phyloP scores from a whole-genome alignment of 768 basidiomycete genomes.

The Boletellus ananas region DNA sequence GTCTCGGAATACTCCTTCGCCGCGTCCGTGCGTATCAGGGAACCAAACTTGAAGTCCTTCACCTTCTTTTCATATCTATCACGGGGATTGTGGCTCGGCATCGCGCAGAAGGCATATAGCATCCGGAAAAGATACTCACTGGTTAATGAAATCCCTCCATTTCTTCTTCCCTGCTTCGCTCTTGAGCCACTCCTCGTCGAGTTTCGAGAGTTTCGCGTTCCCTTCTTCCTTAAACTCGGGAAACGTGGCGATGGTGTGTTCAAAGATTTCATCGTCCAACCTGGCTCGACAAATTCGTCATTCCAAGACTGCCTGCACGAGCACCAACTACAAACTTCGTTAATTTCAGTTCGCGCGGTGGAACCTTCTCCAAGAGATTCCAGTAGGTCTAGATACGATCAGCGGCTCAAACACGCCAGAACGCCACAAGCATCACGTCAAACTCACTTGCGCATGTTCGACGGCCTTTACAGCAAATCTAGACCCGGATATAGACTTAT shows the following conservation, averaged over 20 bases:
- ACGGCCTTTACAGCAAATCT: slow-evolving; percentile 75
- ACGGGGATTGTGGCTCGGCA: no score
- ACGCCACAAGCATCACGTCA: slow-evolving; percentile 5
- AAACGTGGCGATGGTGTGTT: slow-evolving; percentile 70
- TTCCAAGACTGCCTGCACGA: neutral
- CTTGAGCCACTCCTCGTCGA: slow-evolving; percentile 95
- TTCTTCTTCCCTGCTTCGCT: slow-evolving; percentile 78
- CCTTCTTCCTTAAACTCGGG: slow-evolving; percentile 65
- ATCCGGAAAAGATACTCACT: slow-evolving; percentile 39
- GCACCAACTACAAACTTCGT: slow-evolving; percentile 58
- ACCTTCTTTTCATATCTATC: slow-evolving; percentile 83
- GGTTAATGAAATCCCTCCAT: slow-evolving; percentile 85
- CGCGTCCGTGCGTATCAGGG: slow-evolving; percentile 80
- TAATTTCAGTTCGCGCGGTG: slow-evolving; percentile 71
- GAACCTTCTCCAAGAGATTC: slow-evolving; percentile 82
- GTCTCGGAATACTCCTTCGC: slow-evolving; percentile 80
- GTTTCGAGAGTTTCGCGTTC: slow-evolving; percentile 45
- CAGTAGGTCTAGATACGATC: slow-evolving; percentile 73
- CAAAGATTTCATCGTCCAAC: slow-evolving; percentile 88
- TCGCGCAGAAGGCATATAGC: neutral
- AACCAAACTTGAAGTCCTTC: slow-evolving; percentile 96
- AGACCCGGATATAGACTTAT: slow-evolving; percentile 7
- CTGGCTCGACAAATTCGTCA: slow-evolving; percentile 29
- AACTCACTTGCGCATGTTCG: slow-evolving; percentile 86
- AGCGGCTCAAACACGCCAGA: slow-evolving; percentile 3